Evolutionary conservation across 2,329 filamentous ascomycete species (phyloP).

Genomic region (Penicillium expansum): DNA sequence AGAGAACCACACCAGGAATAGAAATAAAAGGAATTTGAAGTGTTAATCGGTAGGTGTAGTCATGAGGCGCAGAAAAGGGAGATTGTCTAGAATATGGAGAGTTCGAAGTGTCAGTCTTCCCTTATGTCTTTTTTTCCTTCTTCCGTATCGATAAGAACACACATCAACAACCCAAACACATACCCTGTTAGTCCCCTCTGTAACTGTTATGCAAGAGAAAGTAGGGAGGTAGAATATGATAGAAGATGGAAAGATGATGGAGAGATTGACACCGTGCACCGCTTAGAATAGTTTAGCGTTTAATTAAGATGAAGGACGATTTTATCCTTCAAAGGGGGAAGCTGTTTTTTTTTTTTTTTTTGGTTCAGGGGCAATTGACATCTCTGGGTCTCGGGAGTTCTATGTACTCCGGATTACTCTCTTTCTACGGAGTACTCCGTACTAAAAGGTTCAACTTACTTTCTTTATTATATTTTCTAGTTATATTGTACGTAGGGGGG

Average conservation of each 20-base stretch:
- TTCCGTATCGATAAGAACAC: neutral
- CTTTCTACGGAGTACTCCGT: neutral
- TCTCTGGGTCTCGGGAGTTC: neutral
- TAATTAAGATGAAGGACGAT: constrained; percentile 26
- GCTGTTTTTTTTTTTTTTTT: neutral
- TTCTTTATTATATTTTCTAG: neutral
- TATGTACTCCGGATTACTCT: no score
- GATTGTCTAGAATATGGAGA: constrained; percentile 22
- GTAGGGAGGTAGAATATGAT: constrained; percentile 11
- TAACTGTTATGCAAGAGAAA: constrained; percentile 1
- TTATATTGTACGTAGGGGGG: neutral
- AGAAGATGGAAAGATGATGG: constrained; percentile 8
- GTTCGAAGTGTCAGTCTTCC: constrained; percentile 7
- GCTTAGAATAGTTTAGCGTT: constrained; percentile 19
- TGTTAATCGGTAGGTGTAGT: constrained; percentile 11
- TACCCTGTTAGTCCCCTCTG: neutral
- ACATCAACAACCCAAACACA: neutral
- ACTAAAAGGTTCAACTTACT: neutral
- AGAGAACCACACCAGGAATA: constrained; percentile 18
- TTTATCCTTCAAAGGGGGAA: neutral
- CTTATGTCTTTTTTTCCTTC: neutral
- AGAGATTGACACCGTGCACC: constrained; percentile 22
- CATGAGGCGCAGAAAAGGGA: constrained; percentile 20
- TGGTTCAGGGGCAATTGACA: constrained; percentile 4
- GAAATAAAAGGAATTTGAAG: neutral